These are phyloP conservation scores for Skeletonema marinoi DNA, from an alignment of 108 stramenopile species.

Conservation along the genomic window DNA sequence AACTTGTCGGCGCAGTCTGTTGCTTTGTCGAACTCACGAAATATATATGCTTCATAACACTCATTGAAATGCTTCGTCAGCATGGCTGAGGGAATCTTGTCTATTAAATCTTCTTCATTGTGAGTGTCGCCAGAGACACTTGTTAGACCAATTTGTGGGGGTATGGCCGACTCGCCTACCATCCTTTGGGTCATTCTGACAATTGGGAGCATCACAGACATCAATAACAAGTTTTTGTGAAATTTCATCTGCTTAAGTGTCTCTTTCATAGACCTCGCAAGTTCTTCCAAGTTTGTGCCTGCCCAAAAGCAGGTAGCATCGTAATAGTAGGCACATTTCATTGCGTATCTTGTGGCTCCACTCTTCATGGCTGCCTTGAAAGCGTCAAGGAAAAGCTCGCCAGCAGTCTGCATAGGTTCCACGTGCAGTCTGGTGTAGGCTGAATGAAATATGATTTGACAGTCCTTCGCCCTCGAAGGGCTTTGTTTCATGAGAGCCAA, in stretches of 20 bases:
- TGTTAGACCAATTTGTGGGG: background rate
- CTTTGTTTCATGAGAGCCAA: too few relatives aligned
- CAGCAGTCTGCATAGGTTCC: conserved; percentile 8
- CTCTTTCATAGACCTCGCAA: background rate
- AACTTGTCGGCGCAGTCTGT: too few relatives aligned
- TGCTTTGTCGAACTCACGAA: too few relatives aligned
- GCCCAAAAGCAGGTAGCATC: background rate
- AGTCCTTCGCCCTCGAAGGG: background rate
- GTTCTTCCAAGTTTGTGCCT: background rate
- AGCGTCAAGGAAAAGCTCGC: background rate
- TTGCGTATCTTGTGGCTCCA: conserved; percentile 10
- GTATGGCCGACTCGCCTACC: background rate
- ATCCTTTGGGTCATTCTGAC: background rate
- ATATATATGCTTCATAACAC: too few relatives aligned
- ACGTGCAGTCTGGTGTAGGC: background rate
- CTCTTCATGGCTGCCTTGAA: background rate
- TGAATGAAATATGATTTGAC: conserved; percentile 4
- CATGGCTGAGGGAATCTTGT: too few relatives aligned
- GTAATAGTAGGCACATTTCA: background rate
- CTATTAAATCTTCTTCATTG: background rate
- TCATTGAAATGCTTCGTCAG: too few relatives aligned
- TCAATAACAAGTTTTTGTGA: background rate
- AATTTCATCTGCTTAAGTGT: background rate
- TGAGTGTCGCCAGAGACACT: background rate
- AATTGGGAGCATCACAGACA: background rate